Evolutionary conservation across 257 asterid species (phyloP).

Genomic region (Fraxinus pennsylvanica): DNA sequence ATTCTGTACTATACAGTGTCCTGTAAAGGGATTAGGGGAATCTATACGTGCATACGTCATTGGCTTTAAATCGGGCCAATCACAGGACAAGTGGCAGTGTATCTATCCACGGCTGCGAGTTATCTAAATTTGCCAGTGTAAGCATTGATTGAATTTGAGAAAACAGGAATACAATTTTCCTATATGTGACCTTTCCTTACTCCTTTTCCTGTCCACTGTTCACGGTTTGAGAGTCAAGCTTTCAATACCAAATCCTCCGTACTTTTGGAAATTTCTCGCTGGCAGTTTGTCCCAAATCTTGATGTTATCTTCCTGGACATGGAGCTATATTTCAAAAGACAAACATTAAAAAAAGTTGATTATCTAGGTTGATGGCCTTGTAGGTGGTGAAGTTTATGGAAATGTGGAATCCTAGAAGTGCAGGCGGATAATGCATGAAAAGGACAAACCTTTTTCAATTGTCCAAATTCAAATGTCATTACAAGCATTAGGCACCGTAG

Average conservation of each 20-base stretch:
- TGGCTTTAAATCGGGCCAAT: background rate
- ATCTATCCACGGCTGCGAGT: background rate
- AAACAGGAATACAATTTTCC: background rate
- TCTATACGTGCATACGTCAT: background rate
- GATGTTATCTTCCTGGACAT: background rate
- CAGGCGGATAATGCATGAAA: background rate
- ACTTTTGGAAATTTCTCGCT: background rate
- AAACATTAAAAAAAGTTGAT: background rate
- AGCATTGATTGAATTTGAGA: background rate
- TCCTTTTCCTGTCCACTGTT: background rate
- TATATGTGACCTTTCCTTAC: background rate
- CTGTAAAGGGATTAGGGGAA: background rate
- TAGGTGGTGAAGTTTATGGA: background rate
- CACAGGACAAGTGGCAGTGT: background rate
- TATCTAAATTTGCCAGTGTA: background rate
- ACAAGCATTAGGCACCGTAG: background rate
- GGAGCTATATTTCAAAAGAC: background rate
- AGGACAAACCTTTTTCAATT: background rate
- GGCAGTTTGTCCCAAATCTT: background rate
- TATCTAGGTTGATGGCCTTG: background rate
- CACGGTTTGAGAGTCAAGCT: background rate
- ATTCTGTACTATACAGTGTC: background rate
- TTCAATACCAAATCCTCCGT: background rate
- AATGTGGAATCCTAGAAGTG: background rate
- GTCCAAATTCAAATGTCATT: no score